These are phyloP conservation scores for Cenchrus fungigraminus DNA, from an alignment of 176 grass and related monocot species.

Conservation along the genomic window DNA sequence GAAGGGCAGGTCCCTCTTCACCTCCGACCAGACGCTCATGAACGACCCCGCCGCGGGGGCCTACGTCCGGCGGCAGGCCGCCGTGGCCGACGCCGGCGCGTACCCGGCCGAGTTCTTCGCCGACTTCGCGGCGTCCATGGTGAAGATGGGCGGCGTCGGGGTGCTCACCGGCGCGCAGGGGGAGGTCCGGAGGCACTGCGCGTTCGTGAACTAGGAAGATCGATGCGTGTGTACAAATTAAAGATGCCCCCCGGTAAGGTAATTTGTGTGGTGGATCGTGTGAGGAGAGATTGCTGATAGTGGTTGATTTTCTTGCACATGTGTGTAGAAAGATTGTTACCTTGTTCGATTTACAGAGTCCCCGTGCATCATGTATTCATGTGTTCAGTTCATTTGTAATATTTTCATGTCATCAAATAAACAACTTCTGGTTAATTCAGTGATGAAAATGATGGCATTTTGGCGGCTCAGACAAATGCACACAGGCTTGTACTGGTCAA, in stretches of 20 bases:
- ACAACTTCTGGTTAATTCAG: constrained; percentile 15
- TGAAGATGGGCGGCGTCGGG: constrained; percentile 72
- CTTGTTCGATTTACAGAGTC: not conserved
- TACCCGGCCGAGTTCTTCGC: constrained; percentile 69
- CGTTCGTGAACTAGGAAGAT: constrained; percentile 49
- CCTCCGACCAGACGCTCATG: constrained; percentile 77
- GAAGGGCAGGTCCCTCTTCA: constrained; percentile 65
- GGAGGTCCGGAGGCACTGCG: constrained; percentile 73
- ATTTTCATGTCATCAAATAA: constrained; percentile 11
- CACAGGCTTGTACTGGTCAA: not conserved
- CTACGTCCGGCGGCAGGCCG: constrained; percentile 60
- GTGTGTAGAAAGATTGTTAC: not conserved
- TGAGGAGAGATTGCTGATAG: not conserved
- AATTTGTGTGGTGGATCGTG: not conserved
- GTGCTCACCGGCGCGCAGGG: constrained; percentile 77
- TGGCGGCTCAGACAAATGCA: not conserved
- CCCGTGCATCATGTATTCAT: not conserved
- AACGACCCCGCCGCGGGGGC: constrained; percentile 41
- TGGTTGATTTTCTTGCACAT: not conserved
- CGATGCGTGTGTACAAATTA: not conserved
- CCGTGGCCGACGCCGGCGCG: not conserved
- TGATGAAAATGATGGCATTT: not conserved
- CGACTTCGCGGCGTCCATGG: constrained; percentile 72
- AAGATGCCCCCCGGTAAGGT: not conserved
- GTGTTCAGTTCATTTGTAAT: constrained; percentile 16